These are phyloP conservation scores for Nigrospora osmanthi DNA, from an alignment of 2,329 filamentous ascomycete genomes.

Conservation along the genomic window DNA sequence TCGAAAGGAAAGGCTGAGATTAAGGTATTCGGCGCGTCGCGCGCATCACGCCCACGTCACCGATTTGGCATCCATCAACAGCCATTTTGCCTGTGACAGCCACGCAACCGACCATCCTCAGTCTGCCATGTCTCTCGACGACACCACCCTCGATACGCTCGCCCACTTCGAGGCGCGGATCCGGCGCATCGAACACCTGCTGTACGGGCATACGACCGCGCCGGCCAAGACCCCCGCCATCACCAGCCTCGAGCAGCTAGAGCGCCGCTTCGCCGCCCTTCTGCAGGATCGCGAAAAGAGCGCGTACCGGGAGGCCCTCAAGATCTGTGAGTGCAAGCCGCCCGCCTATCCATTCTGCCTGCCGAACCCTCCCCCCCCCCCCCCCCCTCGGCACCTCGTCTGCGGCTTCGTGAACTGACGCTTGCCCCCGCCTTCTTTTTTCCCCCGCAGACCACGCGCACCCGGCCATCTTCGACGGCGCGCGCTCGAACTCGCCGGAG, in stretches of 20 bases:
- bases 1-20: too few relatives aligned
- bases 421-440: neutral
- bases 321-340: constrained; percentile 41
- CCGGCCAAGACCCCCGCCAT: constrained; percentile 30
- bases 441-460: constrained; percentile 37
- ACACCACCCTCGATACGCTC: constrained; percentile 47
- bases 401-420: too few relatives aligned
- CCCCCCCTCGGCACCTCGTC: neutral
- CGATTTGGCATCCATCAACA: too few relatives aligned
- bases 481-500: constrained; percentile 34
- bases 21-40: too few relatives aligned
- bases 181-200: constrained; percentile 49
- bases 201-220: constrained; percentile 37
- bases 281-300: constrained; percentile 35
- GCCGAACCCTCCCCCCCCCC: neutral
- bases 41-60: too few relatives aligned
- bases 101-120: neutral
- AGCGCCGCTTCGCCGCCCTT: constrained; percentile 43
- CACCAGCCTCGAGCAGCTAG: constrained; percentile 40
- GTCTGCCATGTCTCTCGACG: constrained; percentile 28
- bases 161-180: constrained; percentile 51
- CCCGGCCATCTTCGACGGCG: constrained; percentile 46
- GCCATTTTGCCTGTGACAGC: too few relatives aligned
- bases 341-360: neutral
- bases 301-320: constrained; percentile 51